A percentile compares a stretch with the other conserved stretches of the same genome.
These are phyloP conservation scores for Mediolabrus comicus DNA, from an alignment of 108 stramenopile species.

Conservation along the genomic window DNA sequence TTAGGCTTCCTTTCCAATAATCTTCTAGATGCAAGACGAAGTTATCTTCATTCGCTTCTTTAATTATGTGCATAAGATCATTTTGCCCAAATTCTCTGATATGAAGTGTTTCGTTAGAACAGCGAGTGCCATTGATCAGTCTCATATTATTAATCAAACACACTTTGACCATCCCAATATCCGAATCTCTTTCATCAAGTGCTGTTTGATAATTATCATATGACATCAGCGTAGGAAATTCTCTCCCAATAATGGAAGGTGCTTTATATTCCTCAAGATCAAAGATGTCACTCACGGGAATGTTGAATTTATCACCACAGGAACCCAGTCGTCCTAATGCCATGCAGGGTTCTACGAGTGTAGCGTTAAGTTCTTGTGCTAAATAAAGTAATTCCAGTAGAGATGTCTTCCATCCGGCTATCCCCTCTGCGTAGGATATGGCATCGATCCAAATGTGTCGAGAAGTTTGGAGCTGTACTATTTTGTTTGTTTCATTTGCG, in stretches of 20 bases:
- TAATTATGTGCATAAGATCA: background rate
- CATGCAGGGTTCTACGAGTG: conserved; percentile 32
- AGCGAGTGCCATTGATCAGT: background rate
- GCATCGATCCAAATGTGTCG: conserved; percentile 16
- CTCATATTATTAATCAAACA: background rate
- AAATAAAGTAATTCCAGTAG: conserved; percentile 10
- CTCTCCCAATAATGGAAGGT: background rate
- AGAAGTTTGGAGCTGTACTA: background rate
- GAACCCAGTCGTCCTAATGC: background rate
- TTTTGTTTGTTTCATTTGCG: background rate
- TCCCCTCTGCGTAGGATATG: conserved; percentile 4
- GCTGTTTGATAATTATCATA: background rate
- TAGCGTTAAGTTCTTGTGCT: background rate
- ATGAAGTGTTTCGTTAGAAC: background rate
- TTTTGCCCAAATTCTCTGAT: background rate
- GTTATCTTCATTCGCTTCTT: background rate
- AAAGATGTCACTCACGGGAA: background rate
- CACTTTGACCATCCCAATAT: background rate
- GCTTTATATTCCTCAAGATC: background rate
- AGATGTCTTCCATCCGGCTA: conserved; percentile 1
- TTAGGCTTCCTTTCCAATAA: background rate
- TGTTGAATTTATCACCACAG: background rate
- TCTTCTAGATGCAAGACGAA: background rate
- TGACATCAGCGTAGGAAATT: background rate
- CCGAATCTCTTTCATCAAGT: background rate